Percentiles rank a stretch among this genome's conserved stretches.
Evolutionary conservation across 352 stramenopile species (phyloP).

Genomic region (Phytophthora pseudosyringae): DNA sequence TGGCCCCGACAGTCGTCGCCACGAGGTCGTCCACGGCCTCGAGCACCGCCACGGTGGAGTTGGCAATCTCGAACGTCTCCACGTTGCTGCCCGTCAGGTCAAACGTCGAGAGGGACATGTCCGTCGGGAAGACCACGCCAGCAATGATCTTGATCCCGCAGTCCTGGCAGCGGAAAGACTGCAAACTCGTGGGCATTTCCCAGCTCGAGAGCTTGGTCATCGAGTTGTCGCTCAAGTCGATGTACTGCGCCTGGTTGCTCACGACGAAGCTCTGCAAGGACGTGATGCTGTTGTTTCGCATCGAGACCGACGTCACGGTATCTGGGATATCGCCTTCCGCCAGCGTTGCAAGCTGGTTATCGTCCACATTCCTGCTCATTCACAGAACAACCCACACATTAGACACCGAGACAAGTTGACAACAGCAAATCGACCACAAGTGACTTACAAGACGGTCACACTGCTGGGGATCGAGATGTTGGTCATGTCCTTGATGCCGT

Average conservation of each 20-base stretch:
- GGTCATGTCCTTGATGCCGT: slow-evolving; percentile 26
- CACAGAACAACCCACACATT: too few relatives aligned
- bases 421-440: neutral
- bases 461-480: slow-evolving; percentile 36
- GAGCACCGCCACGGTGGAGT: slow-evolving; percentile 39
- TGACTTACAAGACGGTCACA: slow-evolving; percentile 33
- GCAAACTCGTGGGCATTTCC: slow-evolving; percentile 37
- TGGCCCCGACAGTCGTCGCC: slow-evolving; percentile 32
- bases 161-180: slow-evolving; percentile 42
- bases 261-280: slow-evolving; percentile 38
- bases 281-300: slow-evolving; percentile 47
- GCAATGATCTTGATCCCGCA: slow-evolving; percentile 38
- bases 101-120: slow-evolving; percentile 32
- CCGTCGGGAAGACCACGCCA: slow-evolving; percentile 34
- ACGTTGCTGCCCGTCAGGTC: slow-evolving; percentile 42
- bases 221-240: slow-evolving; percentile 46
- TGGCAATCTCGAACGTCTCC: slow-evolving; percentile 37
- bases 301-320: slow-evolving; percentile 37
- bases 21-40: slow-evolving; percentile 36
- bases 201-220: slow-evolving; percentile 32
- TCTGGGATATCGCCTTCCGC: slow-evolving; percentile 23
- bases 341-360: slow-evolving; percentile 28
- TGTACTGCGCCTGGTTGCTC: slow-evolving; percentile 17
- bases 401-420: too few relatives aligned
- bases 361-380: slow-evolving; percentile 29